Evolutionary conservation across 2,329 filamentous ascomycete species (phyloP).

Genomic region (Periconia digitata): DNA sequence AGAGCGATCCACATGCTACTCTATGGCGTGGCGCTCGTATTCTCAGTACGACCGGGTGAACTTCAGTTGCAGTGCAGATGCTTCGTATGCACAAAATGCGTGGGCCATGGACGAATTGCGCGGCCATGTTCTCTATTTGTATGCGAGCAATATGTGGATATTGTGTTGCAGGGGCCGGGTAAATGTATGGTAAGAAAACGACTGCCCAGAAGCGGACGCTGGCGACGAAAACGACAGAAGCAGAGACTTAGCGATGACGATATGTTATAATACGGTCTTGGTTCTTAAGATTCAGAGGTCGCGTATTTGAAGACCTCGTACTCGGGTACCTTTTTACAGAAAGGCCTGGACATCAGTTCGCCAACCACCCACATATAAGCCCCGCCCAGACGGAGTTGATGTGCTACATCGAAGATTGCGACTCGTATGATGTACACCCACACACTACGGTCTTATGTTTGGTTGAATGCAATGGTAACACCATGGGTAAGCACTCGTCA

Average conservation of each 20-base stretch:
- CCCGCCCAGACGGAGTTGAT: background rate
- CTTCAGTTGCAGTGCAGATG: background rate
- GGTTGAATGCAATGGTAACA: background rate
- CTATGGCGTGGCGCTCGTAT: background rate
- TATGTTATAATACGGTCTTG: background rate
- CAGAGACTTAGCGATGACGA: background rate
- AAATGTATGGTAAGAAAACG: constrained; percentile 4
- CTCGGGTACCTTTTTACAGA: background rate
- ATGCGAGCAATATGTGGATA: constrained; percentile 2
- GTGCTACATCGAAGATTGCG: background rate
- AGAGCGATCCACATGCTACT: background rate
- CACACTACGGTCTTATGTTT: no score
- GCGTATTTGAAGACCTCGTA: background rate
- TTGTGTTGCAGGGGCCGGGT: constrained; percentile 6
- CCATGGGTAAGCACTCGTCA: background rate
- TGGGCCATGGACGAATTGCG: background rate
- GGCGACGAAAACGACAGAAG: background rate
- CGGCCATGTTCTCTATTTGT: background rate
- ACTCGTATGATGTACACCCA: no score
- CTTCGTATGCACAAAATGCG: background rate
- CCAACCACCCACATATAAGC: background rate
- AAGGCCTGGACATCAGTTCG: background rate
- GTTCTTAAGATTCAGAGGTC: background rate
- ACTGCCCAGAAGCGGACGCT: background rate
- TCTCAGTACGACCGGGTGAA: background rate